Percentiles rank a stretch among this genome's conserved stretches.
Evolutionary conservation across 257 asterid species (phyloP).

Genomic region (Petrea volubilis): DNA sequence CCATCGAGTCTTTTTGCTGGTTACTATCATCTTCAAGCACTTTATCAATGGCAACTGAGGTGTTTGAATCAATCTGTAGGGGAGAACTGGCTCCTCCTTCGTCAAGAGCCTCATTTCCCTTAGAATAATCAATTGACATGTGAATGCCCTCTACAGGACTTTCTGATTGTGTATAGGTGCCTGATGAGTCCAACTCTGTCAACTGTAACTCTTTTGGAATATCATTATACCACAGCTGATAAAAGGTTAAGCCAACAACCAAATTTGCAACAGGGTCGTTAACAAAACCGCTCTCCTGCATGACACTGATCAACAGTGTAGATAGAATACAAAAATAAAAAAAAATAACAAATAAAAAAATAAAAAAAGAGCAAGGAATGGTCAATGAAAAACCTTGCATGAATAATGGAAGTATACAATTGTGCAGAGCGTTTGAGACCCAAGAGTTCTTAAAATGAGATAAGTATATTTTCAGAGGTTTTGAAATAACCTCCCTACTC

Average conservation of each 20-base stretch:
- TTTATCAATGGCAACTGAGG: slow-evolving; percentile 70
- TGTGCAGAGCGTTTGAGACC: slow-evolving; percentile 6
- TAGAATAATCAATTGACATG: slow-evolving; percentile 42
- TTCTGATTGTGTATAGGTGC: slow-evolving; percentile 38
- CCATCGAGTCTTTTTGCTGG: slow-evolving; percentile 32
- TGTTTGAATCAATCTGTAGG: slow-evolving; percentile 41
- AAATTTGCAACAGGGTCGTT: slow-evolving; percentile 64
- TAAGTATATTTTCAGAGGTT: slow-evolving; percentile 1
- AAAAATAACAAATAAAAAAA: too few species aligned
- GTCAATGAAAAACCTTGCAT: slow-evolving; percentile 4
- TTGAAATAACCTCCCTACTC: not conserved
- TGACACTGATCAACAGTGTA: slow-evolving; percentile 49
- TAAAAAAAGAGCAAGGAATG: slow-evolving; percentile 5
- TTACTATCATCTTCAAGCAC: slow-evolving; percentile 20
- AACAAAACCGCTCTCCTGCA: slow-evolving; percentile 66
- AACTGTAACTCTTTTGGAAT: slow-evolving; percentile 63
- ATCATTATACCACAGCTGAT: slow-evolving; percentile 68
- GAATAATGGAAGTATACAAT: slow-evolving; percentile 4
- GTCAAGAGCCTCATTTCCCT: slow-evolving; percentile 43
- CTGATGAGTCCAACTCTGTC: slow-evolving; percentile 36
- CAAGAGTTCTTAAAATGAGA: slow-evolving; percentile 5
- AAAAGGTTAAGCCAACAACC: slow-evolving; percentile 74
- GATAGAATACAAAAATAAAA: not conserved
- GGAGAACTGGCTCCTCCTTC: slow-evolving; percentile 34
- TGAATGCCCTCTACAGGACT: slow-evolving; percentile 31